These are phyloP conservation scores for Phoenix roebelenii DNA, from an alignment of 176 grass and related monocot species.

Conservation along the genomic window DNA sequence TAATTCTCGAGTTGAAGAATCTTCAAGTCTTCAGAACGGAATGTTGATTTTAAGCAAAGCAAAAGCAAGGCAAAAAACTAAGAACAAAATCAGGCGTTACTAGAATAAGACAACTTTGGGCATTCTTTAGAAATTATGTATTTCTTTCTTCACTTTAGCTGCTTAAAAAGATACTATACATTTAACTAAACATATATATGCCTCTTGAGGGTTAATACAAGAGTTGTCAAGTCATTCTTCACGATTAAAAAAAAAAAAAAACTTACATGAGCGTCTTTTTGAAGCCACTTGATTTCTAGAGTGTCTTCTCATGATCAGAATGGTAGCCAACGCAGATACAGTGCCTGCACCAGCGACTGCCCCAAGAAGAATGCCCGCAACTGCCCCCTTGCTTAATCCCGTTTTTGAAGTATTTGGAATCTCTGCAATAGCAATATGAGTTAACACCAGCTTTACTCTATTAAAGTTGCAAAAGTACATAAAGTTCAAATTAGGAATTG, in stretches of 20 bases:
- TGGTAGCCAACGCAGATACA: conserved; percentile 42
- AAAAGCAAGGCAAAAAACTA: no score
- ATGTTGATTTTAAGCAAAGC: no score
- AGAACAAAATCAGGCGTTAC: no score
- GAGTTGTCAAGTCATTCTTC: background rate
- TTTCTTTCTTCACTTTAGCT: no score
- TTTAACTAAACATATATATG: no score
- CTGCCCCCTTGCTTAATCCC: conserved; percentile 49
- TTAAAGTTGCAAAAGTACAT: no score
- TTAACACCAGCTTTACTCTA: background rate
- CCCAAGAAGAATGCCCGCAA: conserved; percentile 53
- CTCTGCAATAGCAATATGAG: conserved; percentile 21
- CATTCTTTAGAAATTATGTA: no score
- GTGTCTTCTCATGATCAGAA: conserved; percentile 64
- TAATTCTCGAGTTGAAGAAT: no score
- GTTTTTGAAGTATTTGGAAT: conserved; percentile 19
- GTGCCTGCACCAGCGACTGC: conserved; percentile 35
- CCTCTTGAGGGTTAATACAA: background rate
- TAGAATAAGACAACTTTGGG: no score
- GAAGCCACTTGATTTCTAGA: conserved; percentile 21
- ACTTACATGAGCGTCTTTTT: conserved; percentile 61
- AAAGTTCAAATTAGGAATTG: no score
- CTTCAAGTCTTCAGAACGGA: no score
- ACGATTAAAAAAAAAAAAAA: background rate
- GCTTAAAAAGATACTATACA: no score